Evolutionary conservation across 768 basidiomycete species (phyloP), one percentile per base, ranked within the genome.

Genomic region (Pulveroboletus sp.): DNA sequence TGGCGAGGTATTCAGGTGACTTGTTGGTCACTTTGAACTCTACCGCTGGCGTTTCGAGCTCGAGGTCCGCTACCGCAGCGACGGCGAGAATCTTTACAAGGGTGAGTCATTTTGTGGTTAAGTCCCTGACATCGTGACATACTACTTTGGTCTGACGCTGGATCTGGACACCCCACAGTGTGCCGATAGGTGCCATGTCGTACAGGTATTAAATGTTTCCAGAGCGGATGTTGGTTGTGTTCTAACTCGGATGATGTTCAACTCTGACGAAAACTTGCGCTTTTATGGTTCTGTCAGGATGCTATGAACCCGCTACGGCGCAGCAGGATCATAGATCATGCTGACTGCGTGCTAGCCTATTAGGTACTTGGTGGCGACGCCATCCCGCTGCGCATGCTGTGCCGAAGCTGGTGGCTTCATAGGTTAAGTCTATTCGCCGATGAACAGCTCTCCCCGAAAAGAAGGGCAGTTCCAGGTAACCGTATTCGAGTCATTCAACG

Each of bases 141-240:
- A 68, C 64, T 29, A 52, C 47, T 62, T 58, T 66, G 14, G 56
- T 57, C 49, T 66, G 64, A 35, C 60, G 65, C 16, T 66, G 66
- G 12, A 38, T 27, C 23, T 42, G 11, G 34, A 49, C 17, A 35
- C 66, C 61, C 61, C 63, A 63, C 20, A 65, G 48, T 31, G 56
- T 62, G 33, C 65, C 64, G 25, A 62, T 41, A 25, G 60, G 56
- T 46, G 59, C 41, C 62, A 67, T 67, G 20, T 23, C 43, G 43
- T 53, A 6, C 14, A 34, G 34, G 31, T 55, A 13, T 39, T 2
- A 1, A 38, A 8, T 43, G 21, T 29, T 51, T 43, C n/a, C 43
- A 11, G 13, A 9, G 44, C 12, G 48, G 23, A 14, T 43, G 33
- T 9, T 20, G 6, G 14, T 35, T 23, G 37, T 20, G 13, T 48